Conservation (phyloP, 78 protist species). For the Dictyostelium purpureum region DNA sequence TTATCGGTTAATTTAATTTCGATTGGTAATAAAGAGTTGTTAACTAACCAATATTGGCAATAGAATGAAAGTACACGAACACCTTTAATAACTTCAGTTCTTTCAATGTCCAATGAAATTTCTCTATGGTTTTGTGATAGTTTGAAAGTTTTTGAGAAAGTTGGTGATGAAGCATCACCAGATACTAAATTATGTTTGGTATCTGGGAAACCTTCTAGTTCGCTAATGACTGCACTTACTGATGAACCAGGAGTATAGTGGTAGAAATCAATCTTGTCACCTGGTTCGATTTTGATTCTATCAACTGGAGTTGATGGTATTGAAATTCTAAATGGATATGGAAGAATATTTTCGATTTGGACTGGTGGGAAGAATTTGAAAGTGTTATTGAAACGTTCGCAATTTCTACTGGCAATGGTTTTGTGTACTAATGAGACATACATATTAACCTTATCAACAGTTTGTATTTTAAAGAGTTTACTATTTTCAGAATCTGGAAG, state of each 20-base stretch:
- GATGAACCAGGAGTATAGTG: slow-evolving; percentile 43
- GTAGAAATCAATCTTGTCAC: slow-evolving; percentile 36
- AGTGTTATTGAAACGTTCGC: neutral
- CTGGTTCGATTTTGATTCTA: neutral
- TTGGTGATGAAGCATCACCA: slow-evolving; percentile 40
- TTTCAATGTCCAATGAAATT: slow-evolving; percentile 29
- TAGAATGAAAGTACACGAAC: slow-evolving; percentile 51
- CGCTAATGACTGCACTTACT: neutral
- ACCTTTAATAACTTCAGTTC: slow-evolving; percentile 22
- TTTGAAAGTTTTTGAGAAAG: slow-evolving; percentile 34
- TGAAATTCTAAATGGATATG: slow-evolving; percentile 11
- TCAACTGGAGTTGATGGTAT: neutral
- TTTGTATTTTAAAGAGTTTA: neutral
- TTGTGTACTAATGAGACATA: neutral
- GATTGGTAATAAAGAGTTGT: slow-evolving; percentile 45
- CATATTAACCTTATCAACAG: neutral
- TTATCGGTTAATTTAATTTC: slow-evolving; percentile 8
- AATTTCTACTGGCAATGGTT: neutral
- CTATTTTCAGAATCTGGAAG: neutral
- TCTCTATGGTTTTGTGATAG: neutral
- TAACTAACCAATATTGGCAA: slow-evolving; percentile 76
- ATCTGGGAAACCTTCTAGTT: slow-evolving; percentile 25
- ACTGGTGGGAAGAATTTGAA: slow-evolving; percentile 50
- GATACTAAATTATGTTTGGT: slow-evolving; percentile 35
- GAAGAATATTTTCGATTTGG: slow-evolving; percentile 57